Percentiles rank a stretch among this genome's conserved stretches.
These are phyloP conservation scores for Athelia psychrophila DNA, from an alignment of 1,284 basidiomycete species.

Conservation along the genomic window DNA sequence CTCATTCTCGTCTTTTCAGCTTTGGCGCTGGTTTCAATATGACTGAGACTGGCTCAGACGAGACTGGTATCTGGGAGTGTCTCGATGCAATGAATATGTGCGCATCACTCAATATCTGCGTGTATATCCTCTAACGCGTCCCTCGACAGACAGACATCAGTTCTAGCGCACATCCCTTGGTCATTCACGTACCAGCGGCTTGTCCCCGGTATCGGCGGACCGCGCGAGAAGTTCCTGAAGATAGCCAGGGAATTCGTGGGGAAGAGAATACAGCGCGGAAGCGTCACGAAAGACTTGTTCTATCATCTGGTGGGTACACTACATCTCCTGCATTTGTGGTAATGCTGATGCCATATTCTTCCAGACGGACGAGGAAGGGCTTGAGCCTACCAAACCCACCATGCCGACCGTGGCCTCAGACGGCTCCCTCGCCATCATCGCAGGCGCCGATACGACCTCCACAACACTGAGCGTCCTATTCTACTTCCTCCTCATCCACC, in stretches of 20 bases:
- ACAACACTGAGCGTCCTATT: slow-evolving; percentile 6
- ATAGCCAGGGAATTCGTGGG: slow-evolving; percentile 10
- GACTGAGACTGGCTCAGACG: not conserved
- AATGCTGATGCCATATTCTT: not conserved
- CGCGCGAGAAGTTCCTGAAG: slow-evolving; percentile 3
- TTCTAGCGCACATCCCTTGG: slow-evolving; percentile 2
- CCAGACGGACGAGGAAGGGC: slow-evolving; percentile 10
- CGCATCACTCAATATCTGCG: not conserved
- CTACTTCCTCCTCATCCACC: slow-evolving; percentile 9
- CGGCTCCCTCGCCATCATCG: slow-evolving; percentile 13
- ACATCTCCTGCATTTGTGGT: not conserved
- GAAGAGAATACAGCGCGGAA: slow-evolving; percentile 1
- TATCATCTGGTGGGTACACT: slow-evolving; percentile 23
- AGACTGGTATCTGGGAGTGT: not conserved
- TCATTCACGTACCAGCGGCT: not conserved
- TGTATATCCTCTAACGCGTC: not conserved
- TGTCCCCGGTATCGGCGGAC: slow-evolving; percentile 3
- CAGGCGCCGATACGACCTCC: slow-evolving; percentile 30
- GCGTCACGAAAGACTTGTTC: slow-evolving; percentile 22
- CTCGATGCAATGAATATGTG: not conserved
- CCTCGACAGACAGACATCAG: not conserved
- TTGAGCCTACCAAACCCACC: slow-evolving; percentile 1
- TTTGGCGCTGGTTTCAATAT: slow-evolving; percentile 1
- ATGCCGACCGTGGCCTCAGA: slow-evolving; percentile 4
- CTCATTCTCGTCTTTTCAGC: not conserved